These are phyloP conservation scores for Cryoendolithus antarcticus DNA, from an alignment of 2,329 filamentous ascomycete species.

Conservation along the genomic window DNA sequence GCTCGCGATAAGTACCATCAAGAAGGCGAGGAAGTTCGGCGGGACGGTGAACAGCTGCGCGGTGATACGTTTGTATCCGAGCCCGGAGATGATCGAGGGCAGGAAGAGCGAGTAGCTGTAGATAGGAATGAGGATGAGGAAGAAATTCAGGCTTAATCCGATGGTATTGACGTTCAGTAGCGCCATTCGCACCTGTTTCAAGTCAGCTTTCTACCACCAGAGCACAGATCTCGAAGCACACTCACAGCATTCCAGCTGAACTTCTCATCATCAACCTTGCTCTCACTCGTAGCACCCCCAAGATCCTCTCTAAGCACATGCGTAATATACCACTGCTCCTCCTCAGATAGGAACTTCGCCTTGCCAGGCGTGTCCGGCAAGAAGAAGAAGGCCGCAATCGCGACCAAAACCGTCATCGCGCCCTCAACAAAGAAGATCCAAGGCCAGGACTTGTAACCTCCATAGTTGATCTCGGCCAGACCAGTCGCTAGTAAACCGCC, in stretches of 20 bases:
- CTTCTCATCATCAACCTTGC: constrained; percentile 20
- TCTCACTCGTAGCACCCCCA: constrained; percentile 15
- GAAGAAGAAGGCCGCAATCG: constrained; percentile 40
- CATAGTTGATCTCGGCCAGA: constrained; percentile 26
- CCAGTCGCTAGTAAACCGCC: constrained; percentile 32
- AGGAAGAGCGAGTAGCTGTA: constrained; percentile 37
- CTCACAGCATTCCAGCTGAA: constrained; percentile 23
- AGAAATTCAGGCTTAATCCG: constrained; percentile 22
- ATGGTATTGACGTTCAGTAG: constrained; percentile 24
- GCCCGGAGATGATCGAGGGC: constrained; percentile 31
- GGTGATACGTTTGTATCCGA: constrained; percentile 30
- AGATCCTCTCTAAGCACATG: constrained; percentile 21
- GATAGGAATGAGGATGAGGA: constrained; percentile 24
- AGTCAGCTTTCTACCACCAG: background rate
- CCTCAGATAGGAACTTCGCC: constrained; percentile 52
- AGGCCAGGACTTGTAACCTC: constrained; percentile 28
- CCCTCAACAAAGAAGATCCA: constrained; percentile 39
- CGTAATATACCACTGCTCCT: constrained; percentile 20
- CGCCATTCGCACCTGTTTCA: constrained; percentile 17
- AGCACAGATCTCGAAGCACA: background rate
- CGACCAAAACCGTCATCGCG: constrained; percentile 42
- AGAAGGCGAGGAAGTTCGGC: constrained; percentile 24
- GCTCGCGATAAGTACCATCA: constrained; percentile 14
- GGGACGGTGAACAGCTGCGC: constrained; percentile 29
- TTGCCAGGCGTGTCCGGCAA: constrained; percentile 47